A percentile compares a stretch with the other conserved stretches of the same genome.
Conservation (phyloP, 1,139 yeast species). For the Scheffersomyces stambukii region DNA sequence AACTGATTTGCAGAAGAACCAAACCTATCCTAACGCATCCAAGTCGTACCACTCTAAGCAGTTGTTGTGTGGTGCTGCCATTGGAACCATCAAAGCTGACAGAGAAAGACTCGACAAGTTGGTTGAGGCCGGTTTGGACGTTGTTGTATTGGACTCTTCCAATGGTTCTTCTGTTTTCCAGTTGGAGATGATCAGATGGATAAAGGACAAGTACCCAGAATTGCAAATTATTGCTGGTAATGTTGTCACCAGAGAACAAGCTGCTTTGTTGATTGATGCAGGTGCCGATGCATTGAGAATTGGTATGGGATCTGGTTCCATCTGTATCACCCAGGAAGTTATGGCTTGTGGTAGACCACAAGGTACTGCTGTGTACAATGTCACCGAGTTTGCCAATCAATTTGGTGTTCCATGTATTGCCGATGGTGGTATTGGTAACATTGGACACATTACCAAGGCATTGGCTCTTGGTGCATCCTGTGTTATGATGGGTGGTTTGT, state of each 20-base stretch:
- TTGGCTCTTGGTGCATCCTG: slow-evolving; percentile 94
- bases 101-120: slow-evolving; percentile 76
- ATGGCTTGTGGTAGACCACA: slow-evolving; percentile 99
- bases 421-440: slow-evolving; percentile 98
- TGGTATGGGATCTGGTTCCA: slow-evolving; percentile 99
- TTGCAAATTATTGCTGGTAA: slow-evolving; percentile 95
- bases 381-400: slow-evolving; percentile 79
- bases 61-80: slow-evolving; percentile 96
- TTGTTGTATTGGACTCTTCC: slow-evolving; percentile 91
- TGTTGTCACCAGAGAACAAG: slow-evolving; percentile 98
- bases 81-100: slow-evolving; percentile 91
- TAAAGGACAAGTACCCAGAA: slow-evolving; percentile 73
- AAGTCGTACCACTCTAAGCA: slow-evolving; percentile 92
- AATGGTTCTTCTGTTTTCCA: slow-evolving; percentile 98
- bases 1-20: slow-evolving; percentile 96
- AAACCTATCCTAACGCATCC: slow-evolving; percentile 90
- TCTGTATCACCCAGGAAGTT: slow-evolving; percentile 98
- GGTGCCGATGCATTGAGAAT: slow-evolving; percentile 98
- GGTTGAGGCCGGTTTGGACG: slow-evolving; percentile 96
- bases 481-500: slow-evolving; percentile 99
- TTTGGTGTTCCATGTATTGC: slow-evolving; percentile 97
- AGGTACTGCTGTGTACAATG: slow-evolving; percentile 93
- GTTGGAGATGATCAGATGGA: slow-evolving; percentile 88
- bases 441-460: slow-evolving; percentile 98
- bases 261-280: slow-evolving; percentile 89